Base-by-base conservation (phyloP, 257 asterid species). In the Gentiana macrophylla region DNA sequence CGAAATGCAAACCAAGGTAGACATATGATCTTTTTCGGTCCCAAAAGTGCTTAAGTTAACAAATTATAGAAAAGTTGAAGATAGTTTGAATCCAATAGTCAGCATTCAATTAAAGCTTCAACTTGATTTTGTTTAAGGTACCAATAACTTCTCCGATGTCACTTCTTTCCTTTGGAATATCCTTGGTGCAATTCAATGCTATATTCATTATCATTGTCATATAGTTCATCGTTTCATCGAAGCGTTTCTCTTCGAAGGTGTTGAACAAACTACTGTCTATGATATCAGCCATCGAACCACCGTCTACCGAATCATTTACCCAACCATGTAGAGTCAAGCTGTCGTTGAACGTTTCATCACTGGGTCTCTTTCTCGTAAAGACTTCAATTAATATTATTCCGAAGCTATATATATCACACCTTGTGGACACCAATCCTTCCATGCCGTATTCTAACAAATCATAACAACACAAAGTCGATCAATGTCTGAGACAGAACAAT, bases 191-290 rank as follows among this genome's bases (percentile, higher is more conserved):
- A 37, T 13, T 55, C 4, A 55, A 12, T 3, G 60, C 60, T 2
- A 55, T n/a, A 5, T 55, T 34, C 60, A 55, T 55, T 4, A 55
- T 15, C 0, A 34, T 6, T 9, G 60, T 12, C 1, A 55, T 0
- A n/a, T 47, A 38, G 2, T 37, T 34, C 9, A 55, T 35, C 11
- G 2, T 9, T 0, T 7, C 6, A 9, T 10, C 5, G 8, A 13
- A 53, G 32, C 35, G 0, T 1, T 33, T 11, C 32, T 13, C 44
- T 12, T 34, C 13, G 2, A 6, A 1, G 1, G 7, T 52, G 38
- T 5, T n/a, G 6, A 73, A 34, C 41, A 79, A 50, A 62, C 38
- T 59, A 2, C 60, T 63, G 44, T 76, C 82, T 12, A 67, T 12
- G 5, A 76, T 55, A 4, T 65, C 10, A 5, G 37, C 15, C 50